Conservation (phyloP, 257 asterid genomes). For the Forsythia viridissima region DNA sequence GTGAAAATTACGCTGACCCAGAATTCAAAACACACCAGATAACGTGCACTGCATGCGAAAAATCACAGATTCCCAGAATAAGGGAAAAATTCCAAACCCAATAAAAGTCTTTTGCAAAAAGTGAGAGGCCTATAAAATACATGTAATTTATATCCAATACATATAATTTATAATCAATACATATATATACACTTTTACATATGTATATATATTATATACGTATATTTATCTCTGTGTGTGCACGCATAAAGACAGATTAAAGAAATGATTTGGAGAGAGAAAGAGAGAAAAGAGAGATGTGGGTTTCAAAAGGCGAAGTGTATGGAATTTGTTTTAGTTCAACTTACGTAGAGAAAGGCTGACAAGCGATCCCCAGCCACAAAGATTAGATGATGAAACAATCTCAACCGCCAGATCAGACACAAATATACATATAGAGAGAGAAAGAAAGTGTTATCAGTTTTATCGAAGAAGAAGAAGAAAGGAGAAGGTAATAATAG, state of each 20-base stretch:
- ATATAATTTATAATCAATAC: not conserved
- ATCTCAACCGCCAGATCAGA: conserved; percentile 38
- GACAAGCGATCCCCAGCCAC: conserved; percentile 36
- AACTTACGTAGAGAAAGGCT: conserved; percentile 31
- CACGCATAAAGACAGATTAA: not conserved
- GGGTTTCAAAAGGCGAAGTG: conserved; percentile 13
- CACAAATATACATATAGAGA: not conserved
- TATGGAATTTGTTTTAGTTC: conserved; percentile 19
- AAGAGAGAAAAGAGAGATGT: not conserved
- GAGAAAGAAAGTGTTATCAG: conserved; percentile 10
- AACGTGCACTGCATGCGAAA: conserved; percentile 43
- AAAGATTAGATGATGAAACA: conserved; percentile 22
- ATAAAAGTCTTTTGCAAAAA: not conserved
- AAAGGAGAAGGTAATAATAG: not conserved
- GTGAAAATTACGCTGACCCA: conserved; percentile 31
- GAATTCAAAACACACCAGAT: conserved; percentile 28
- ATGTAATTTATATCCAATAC: not conserved
- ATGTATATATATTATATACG: not conserved
- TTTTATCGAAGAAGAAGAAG: conserved; percentile 1
- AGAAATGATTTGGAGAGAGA: conserved; percentile 1
- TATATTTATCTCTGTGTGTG: not conserved
- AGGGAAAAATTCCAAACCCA: conserved; percentile 1
- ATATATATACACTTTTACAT: not conserved
- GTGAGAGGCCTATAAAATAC: not conserved
- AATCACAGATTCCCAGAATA: not conserved